A percentile compares a stretch with the other conserved stretches of the same genome.
Conservation (phyloP, 1,284 basidiomycete species). For the Cryptococcus sp. region DNA sequence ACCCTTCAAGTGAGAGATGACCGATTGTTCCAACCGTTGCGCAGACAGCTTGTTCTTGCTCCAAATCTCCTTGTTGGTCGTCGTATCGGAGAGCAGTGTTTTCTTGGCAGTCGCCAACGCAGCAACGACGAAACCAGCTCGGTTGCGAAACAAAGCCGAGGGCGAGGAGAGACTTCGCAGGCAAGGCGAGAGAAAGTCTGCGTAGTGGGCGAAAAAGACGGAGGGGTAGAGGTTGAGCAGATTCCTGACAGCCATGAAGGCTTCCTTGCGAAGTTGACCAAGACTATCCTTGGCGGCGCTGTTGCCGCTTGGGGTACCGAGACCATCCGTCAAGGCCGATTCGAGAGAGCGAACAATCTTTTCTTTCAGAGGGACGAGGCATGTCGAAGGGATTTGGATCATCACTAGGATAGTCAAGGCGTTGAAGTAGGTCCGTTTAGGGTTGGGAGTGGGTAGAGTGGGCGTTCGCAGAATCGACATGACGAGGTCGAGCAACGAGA, state of each 20-base stretch:
- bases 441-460: slow-evolving; percentile 38
- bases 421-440: slow-evolving; percentile 45
- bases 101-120: slow-evolving; percentile 32
- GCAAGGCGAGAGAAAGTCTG: slow-evolving; percentile 30
- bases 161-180: slow-evolving; percentile 21
- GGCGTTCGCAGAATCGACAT: slow-evolving; percentile 41
- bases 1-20: slow-evolving; percentile 25
- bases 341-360: slow-evolving; percentile 37
- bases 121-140: slow-evolving; percentile 25
- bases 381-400: slow-evolving; percentile 28
- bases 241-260: slow-evolving; percentile 33
- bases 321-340: slow-evolving; percentile 23
- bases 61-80: slow-evolving; percentile 20
- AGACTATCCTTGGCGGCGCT: slow-evolving; percentile 16
- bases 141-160: slow-evolving; percentile 20
- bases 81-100: slow-evolving; percentile 14
- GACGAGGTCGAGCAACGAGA: slow-evolving; percentile 34
- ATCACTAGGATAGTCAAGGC: slow-evolving; percentile 38
- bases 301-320: slow-evolving; percentile 12
- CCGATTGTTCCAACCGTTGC: slow-evolving; percentile 25
- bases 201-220: slow-evolving; percentile 33
- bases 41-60: slow-evolving; percentile 12
- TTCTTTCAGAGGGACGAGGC: slow-evolving; percentile 29
- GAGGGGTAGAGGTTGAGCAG: slow-evolving; percentile 35
- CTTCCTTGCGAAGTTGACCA: slow-evolving; percentile 33